These are phyloP conservation scores for Pseudonitzschia multiseries DNA, from an alignment of 108 stramenopile genomes.

Conservation along the genomic window DNA sequence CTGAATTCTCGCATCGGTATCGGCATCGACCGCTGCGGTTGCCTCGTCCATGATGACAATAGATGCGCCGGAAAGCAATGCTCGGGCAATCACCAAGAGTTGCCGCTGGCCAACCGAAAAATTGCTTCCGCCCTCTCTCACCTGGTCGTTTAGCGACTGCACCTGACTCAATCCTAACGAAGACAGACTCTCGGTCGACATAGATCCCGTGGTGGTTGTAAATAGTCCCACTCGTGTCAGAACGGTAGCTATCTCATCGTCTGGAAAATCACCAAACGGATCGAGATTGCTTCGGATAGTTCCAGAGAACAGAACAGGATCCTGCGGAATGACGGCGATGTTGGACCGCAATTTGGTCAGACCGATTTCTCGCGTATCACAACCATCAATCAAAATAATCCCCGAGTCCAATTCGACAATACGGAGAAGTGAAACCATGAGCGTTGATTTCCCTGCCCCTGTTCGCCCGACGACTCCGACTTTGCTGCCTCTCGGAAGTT, in stretches of 20 bases:
- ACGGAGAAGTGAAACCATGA: slow-evolving; percentile 73
- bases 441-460: slow-evolving; percentile 46
- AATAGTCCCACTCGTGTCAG: slow-evolving; percentile 60
- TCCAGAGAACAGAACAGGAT: slow-evolving; percentile 88
- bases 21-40: slow-evolving; percentile 82
- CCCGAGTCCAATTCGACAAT: slow-evolving; percentile 71
- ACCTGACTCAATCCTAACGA: slow-evolving; percentile 30
- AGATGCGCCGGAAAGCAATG: slow-evolving; percentile 61
- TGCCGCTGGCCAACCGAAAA: slow-evolving; percentile 91
- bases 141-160: slow-evolving; percentile 57
- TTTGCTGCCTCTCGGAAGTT: slow-evolving; percentile 58
- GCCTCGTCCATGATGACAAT: slow-evolving; percentile 91
- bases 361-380: slow-evolving; percentile 66
- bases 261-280: slow-evolving; percentile 67
- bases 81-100: slow-evolving; percentile 90
- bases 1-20: slow-evolving; percentile 90
- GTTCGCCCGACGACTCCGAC: slow-evolving; percentile 48
- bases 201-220: slow-evolving; percentile 19
- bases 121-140: slow-evolving; percentile 86
- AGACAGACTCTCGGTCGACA: slow-evolving; percentile 11
- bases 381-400: slow-evolving; percentile 76
- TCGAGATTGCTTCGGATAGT: slow-evolving; percentile 87
- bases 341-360: slow-evolving; percentile 64
- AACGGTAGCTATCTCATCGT: slow-evolving; percentile 58
- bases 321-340: slow-evolving; percentile 92